Evolutionary conservation across 1,139 yeast genomes (phyloP), one percentile per base, ranked within the genome.

Genomic region (Suhomyces yuchorum): DNA sequence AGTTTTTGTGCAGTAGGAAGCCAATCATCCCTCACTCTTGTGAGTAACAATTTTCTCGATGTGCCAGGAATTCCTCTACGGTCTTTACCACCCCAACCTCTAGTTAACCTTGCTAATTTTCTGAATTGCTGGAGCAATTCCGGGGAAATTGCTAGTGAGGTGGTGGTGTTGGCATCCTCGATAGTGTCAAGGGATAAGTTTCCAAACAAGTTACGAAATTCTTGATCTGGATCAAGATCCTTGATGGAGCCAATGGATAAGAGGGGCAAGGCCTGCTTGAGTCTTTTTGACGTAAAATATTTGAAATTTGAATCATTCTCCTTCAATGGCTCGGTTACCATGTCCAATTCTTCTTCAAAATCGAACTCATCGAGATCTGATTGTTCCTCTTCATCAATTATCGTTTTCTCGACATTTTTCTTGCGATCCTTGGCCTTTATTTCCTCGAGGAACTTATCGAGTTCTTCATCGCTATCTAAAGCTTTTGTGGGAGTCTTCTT

Each of bases 11-110:
- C 70, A 0, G 90, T 81, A 0, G 96, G 96, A 15, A 88, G 66
- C 87, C 93, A 89, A 61, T 87, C 95, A 53, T 87, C 92, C 61
- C 86, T 80, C 37, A 90, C 82, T 57, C 84, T 83, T 0, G 96
- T 84, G 50, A 90, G 72, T 9, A 81, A 72, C 44, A 88, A 67
- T 56, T 85, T 85, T 53, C 91, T 75, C 0, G 84, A 67, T 0
- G 89, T 80, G 8, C 95, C 95, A 0, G 96, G 92, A 5, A 87
- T 80, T 11, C 82, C 71, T 44, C 86, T 68, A 49, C 85, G 81
- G 60, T 88, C 96, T 55, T 82, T 80, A 0, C 96, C 96, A 42
- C 91, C 85, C 95, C 96, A 89, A 18, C 90, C 90, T 56, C 88
- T 75, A 1, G 87, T 82, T 23, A 85, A 66, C 50, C 82, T 75